Conservation (phyloP, 2,329 filamentous ascomycete genomes). For the Cercospora sp. region DNA sequence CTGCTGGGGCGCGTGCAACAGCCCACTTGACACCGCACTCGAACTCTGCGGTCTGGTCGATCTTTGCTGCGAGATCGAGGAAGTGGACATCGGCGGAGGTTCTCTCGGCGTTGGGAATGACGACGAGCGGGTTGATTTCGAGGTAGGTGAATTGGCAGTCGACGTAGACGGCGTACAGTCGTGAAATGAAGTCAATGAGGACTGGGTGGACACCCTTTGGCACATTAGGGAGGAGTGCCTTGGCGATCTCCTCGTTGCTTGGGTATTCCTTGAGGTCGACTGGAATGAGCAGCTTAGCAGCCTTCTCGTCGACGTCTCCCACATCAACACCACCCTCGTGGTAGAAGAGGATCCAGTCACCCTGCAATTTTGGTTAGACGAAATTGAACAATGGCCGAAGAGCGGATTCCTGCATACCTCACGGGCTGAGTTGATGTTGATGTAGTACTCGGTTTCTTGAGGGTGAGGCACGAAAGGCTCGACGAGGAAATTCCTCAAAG, state of each 20-base stretch:
- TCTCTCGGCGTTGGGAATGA: conserved; percentile 88
- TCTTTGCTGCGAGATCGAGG: conserved; percentile 96
- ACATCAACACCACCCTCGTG: conserved; percentile 99
- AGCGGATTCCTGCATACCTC: conserved; percentile 69
- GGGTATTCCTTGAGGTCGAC: conserved; percentile 94
- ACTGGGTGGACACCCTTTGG: conserved; percentile 96
- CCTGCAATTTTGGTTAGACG: conserved; percentile 57
- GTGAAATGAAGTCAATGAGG: conserved; percentile 97
- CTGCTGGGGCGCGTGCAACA: conserved; percentile 84
- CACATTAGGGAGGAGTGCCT: conserved; percentile 83
- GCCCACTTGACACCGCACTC: conserved; percentile 99
- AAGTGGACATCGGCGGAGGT: conserved; percentile 96
- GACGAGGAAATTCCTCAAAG: conserved; percentile 91
- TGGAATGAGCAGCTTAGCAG: conserved; percentile 96
- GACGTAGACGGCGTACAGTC: conserved; percentile 97
- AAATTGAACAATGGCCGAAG: not conserved
- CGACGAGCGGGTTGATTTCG: conserved; percentile 98
- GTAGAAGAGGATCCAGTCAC: conserved; percentile 99
- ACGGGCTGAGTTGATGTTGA: conserved; percentile 99
- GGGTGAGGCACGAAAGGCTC: conserved; percentile 98
- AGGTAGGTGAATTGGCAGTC: conserved; percentile 99
- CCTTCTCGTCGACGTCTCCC: conserved; percentile 97
- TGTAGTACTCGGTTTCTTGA: conserved; percentile 96
- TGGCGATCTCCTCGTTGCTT: conserved; percentile 90
- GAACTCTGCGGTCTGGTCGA: conserved; percentile 98